Base-by-base conservation (phyloP, 78 protist genomes). In the Dictyostelium purpureum region DNA sequence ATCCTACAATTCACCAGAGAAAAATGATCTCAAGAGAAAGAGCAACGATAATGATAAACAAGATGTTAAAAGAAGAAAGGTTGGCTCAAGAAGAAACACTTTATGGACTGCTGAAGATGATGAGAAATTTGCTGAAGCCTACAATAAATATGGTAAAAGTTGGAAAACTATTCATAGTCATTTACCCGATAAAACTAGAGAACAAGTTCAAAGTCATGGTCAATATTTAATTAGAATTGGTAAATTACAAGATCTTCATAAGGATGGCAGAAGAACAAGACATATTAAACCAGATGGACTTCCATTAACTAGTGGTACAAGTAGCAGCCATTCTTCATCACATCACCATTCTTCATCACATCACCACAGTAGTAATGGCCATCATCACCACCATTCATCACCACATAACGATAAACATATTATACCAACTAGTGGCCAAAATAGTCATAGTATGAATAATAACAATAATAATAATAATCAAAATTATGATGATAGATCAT, bases 161-260 rank as follows among this genome's bases (percentile, higher is more conserved):
- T 85, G 92, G 92, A 85, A 85, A 70, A 85, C 92, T 47, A 85
- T 85, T 73, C 92, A 85, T 21, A 73, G 82, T 35, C 75, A 67
- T 73, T 51, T 85, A 26, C 92, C 92, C 33, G 92, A 77, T 45
- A 85, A 85, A 57, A 85, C 92, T 59, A 77, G 92, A 57, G 92
- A 85, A 59, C 92, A 85, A 73, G 92, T 85, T 33, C 92, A 85
- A 59, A 73, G 82, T 59, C 92, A 85, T 47, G 92, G 92, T 61
- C 92, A 85, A 77, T 85, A 85, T 57, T 45, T 85, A 52, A 85
- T 85, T 63, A 70, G 92, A 74, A 85, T 85, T 59, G 92, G 92
- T 47, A 85, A 85, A 45, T 42, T 85, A 24, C 74, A 70, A 33
- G 92, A 85, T 47, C 63, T 85, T 19, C 92, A 85, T 66, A 85